phyloP scores from a whole-genome alignment of 2,329 filamentous ascomycete species.

The Penicillium verrucosum region DNA sequence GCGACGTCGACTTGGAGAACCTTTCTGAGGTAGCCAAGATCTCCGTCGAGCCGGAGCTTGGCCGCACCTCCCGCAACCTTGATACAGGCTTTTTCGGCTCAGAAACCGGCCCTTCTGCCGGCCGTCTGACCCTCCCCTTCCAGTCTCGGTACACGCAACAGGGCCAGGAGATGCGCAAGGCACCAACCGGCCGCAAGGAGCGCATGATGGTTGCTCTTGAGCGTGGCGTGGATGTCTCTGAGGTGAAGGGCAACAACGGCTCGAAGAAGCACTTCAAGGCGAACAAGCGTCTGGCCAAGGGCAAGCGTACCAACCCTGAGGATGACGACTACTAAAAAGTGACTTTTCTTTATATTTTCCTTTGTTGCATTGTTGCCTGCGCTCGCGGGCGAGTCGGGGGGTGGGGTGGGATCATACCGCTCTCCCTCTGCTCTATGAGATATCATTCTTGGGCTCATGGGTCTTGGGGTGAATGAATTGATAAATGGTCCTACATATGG shows the following conservation, averaged over 20 bases:
- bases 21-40: slow-evolving; percentile 7
- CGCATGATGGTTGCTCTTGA: slow-evolving; percentile 75
- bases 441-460: slow-evolving; percentile 6
- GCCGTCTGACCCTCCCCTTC: slow-evolving; percentile 75
- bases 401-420: slow-evolving; percentile 9
- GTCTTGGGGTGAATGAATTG: slow-evolving; percentile 11
- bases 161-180: slow-evolving; percentile 67
- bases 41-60: slow-evolving; percentile 47
- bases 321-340: slow-evolving; percentile 34
- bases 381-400: slow-evolving; percentile 21
- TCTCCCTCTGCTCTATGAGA: slow-evolving; percentile 4
- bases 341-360: slow-evolving; percentile 11
- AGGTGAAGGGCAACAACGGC: slow-evolving; percentile 54
- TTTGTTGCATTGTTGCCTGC: slow-evolving; percentile 15
- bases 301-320: slow-evolving; percentile 28
- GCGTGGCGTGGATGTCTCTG: slow-evolving; percentile 77
- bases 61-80: slow-evolving; percentile 70
- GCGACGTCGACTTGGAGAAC: slow-evolving; percentile 31
- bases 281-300: slow-evolving; percentile 38
- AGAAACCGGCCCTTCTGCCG: slow-evolving; percentile 55
- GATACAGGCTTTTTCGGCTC: slow-evolving; percentile 88
- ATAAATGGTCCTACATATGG: slow-evolving; percentile 15
- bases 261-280: slow-evolving; percentile 77
- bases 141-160: slow-evolving; percentile 86
- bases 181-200: slow-evolving; percentile 78